phyloP scores from a whole-genome alignment of 2,329 filamentous ascomycete genomes.

The Epichloe brachyelytri region DNA sequence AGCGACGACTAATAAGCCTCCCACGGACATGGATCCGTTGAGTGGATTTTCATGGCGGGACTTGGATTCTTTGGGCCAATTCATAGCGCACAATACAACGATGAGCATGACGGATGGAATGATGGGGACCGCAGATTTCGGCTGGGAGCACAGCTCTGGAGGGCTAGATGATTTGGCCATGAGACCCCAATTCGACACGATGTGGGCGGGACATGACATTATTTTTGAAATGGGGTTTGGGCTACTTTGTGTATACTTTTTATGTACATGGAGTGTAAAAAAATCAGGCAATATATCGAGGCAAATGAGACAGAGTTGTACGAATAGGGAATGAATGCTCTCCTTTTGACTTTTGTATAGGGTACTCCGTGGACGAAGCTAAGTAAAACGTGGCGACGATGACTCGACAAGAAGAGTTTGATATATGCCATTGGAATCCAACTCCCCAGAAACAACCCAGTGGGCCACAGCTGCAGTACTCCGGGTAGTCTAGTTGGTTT shows the following conservation, averaged over 20 bases:
- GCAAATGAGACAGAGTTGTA: neutral
- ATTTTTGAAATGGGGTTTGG: slow-evolving; percentile 5
- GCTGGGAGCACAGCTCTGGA: slow-evolving; percentile 13
- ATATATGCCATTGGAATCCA: neutral
- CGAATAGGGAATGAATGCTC: neutral
- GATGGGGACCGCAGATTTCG: slow-evolving; percentile 14
- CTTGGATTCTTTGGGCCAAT: slow-evolving; percentile 45
- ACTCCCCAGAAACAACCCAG: rapidly evolving
- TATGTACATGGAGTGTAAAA: neutral
- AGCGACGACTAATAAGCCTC: neutral
- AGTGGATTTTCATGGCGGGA: slow-evolving; percentile 51
- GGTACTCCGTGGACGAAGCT: too few relatives aligned
- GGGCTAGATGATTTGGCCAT: slow-evolving; percentile 10
- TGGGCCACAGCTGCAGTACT: slow-evolving; percentile 3
- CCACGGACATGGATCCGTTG: slow-evolving; percentile 28
- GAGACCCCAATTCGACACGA: slow-evolving; percentile 10
- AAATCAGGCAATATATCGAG: too few relatives aligned
- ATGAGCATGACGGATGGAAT: slow-evolving; percentile 13
- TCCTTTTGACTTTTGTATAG: too few relatives aligned
- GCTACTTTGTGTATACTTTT: neutral
- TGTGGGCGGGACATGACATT: slow-evolving; percentile 12
- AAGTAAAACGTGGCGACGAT: neutral
- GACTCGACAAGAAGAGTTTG: neutral
- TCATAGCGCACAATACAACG: slow-evolving; percentile 20
- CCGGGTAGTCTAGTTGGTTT: slow-evolving; percentile 18